Evolutionary conservation across 208 protist species (phyloP).

Genomic region (Leishmania aethiopica): DNA sequence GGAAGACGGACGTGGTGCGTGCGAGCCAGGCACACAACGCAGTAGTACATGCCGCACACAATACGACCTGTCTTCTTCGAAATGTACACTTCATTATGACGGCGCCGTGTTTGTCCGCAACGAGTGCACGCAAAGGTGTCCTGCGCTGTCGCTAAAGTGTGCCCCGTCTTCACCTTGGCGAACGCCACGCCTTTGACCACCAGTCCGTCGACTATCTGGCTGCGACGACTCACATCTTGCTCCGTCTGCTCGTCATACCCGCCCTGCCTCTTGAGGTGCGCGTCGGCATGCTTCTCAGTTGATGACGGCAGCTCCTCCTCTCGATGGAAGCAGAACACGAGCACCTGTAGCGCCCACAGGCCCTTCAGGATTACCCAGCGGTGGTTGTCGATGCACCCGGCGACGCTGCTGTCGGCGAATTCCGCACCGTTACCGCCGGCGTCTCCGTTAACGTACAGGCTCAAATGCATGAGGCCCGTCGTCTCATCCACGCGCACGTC

Average conservation of each 20-base stretch:
- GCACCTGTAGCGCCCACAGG: constrained; percentile 31
- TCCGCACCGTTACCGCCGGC: constrained; percentile 30
- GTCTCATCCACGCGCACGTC: constrained; percentile 37
- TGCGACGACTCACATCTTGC: constrained; percentile 8
- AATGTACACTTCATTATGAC: constrained; percentile 20
- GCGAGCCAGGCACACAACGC: constrained; percentile 36
- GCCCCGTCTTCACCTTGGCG: constrained; percentile 13
- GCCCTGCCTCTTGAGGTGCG: neutral
- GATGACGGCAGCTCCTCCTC: neutral
- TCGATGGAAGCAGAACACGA: constrained; percentile 40
- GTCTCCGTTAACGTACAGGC: constrained; percentile 40
- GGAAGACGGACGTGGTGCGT: constrained; percentile 31
- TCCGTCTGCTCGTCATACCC: neutral
- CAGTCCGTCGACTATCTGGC: constrained; percentile 23
- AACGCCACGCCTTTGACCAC: constrained; percentile 27
- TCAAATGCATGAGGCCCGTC: constrained; percentile 39
- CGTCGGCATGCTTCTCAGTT: neutral
- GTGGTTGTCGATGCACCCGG: constrained; percentile 50
- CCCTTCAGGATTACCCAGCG: constrained; percentile 52
- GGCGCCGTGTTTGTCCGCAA: constrained; percentile 36
- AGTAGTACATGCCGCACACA: constrained; percentile 27
- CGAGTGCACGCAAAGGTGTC: constrained; percentile 44
- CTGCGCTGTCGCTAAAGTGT: neutral
- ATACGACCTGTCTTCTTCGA: constrained; percentile 17
- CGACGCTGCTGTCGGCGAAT: constrained; percentile 33